phyloP scores from a whole-genome alignment of 306 rosid species.

The Cucumis cinereus region DNA sequence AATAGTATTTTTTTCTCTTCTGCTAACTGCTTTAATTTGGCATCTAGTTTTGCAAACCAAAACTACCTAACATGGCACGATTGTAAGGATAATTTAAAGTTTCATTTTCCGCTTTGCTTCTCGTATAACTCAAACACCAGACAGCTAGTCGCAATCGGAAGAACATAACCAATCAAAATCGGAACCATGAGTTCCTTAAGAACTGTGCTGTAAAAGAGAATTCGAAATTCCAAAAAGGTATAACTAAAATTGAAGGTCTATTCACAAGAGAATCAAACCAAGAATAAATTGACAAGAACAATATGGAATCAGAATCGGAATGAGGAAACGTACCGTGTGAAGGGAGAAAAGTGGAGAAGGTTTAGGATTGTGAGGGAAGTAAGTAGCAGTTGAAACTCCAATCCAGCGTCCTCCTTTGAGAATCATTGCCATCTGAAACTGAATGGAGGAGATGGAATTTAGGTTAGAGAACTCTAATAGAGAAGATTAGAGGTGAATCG shows the following conservation, averaged over 20 bases:
- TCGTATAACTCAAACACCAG: background rate
- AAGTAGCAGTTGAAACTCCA: constrained; percentile 38
- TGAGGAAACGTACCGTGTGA: background rate
- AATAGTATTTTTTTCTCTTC: background rate
- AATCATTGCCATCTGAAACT: constrained; percentile 49
- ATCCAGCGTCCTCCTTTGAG: constrained; percentile 33
- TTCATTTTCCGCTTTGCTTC: background rate
- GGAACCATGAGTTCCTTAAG: background rate
- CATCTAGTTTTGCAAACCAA: background rate
- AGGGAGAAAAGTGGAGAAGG: constrained; percentile 13
- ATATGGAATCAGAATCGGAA: background rate
- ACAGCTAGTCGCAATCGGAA: background rate
- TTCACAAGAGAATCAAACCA: constrained; percentile 21
- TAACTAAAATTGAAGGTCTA: background rate
- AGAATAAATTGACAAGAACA: constrained; percentile 2
- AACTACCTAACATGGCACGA: background rate
- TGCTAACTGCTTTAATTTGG: background rate
- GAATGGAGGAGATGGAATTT: background rate
- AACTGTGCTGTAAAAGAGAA: background rate
- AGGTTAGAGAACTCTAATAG: background rate
- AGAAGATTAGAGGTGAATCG: background rate
- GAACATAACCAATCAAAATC: background rate
- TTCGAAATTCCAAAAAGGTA: background rate
- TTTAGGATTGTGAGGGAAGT: constrained; percentile 33
- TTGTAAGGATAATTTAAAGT: background rate